Base-by-base conservation (phyloP, 2,329 filamentous ascomycete species). In the Thelonectria rubi region DNA sequence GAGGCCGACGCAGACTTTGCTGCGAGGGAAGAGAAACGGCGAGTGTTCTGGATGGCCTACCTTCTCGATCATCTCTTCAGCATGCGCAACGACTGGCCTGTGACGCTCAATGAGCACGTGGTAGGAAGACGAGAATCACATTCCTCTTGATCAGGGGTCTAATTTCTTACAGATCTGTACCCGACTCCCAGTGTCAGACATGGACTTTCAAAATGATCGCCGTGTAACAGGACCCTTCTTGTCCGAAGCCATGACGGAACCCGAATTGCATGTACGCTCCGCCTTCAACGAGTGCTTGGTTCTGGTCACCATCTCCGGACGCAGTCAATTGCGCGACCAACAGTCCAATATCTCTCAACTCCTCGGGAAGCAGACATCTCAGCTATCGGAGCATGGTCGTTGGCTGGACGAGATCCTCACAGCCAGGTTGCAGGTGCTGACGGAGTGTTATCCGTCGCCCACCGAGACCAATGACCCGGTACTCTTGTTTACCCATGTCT, bases 1-100 rank as follows among this genome's bases (percentile, higher is more conserved):
- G 21, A 30, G 12, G 11, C 21, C 12, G 26, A 17, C 18, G 15
- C 21, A 15, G 42, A 46, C 12, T n/a, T 48, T 2, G 30, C 32
- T 17, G 46, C 17, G 24, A 48, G 21, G 4, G 46, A 48, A 17
- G 46, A 48, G 46, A 48, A 32, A 15, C 46, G 46, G 1, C 46
- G 46, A 3, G 46, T 48, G 15, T 48, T 48, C 21, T 48, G 46
- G 46, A 30, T 48, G 26, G 46, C 46, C 21, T 48, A 48, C 24
- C n/a, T 48, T 48, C 46, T 48, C 18, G 46, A 48, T 21, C 46
- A 48, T 21, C 26, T 48, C 8, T 48, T 48, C 4, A 48, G 46
- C 24, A 48, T 48, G 24, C 46, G 46, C 12, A 48, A 48, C n/a
- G 46, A 48, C 46, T 48, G 46, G 46, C 46, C 46, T 2, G 26